Evolutionary conservation across 352 stramenopile genomes (phyloP), one percentile per base, ranked within the genome.

Genomic region (Halophytophthora polymorphica): DNA sequence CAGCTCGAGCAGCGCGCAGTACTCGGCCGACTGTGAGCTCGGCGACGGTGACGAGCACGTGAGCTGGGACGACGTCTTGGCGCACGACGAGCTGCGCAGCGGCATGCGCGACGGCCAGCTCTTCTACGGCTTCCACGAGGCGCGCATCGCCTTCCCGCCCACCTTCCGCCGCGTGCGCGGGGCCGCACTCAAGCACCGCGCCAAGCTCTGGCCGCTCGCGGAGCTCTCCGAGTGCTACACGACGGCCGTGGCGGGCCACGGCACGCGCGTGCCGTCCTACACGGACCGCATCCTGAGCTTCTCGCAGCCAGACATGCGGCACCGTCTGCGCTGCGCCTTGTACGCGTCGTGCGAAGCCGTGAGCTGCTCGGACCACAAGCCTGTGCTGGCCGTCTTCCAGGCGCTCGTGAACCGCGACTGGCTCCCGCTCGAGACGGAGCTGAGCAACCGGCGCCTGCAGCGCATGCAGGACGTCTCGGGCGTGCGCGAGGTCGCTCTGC

Each of bases 231-330:
- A 45, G 10, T 82, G 77, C 18, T 94, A 85, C 54, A 88, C 82
- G 13, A 88, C 73, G 3, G 46, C 47, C 0, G 54, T 89, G 1
- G 66, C 79, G 22, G 74, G 70, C n/a, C 74, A 75, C 17, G 73
- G 77, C 13, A 65, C 42, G 45, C 87, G 87, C 28, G 77, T 93
- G 13, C 88, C 88, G 21, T 96, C 86, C 22, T 97, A 95, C 60
- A 97, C 88, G 10, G 88, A 97, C 48, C 84, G 88, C 17, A 94
- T 97, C 28, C 62, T 97, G 34, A 86, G 82, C 41, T 80, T 86
- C 41, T 95, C 86, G 8, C 71, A 93, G 34, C 58, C 66, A 0
- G 83, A 92, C 53, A 73, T 90, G 64, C 55, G 70, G 8, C 61
- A 77, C 28, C 72, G 77, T 8, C 63, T 96, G 34, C 71, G 70